These are phyloP conservation scores for Choanephora cucurbitarum DNA, from an alignment of 371 early-diverging fungal species.

Conservation along the genomic window DNA sequence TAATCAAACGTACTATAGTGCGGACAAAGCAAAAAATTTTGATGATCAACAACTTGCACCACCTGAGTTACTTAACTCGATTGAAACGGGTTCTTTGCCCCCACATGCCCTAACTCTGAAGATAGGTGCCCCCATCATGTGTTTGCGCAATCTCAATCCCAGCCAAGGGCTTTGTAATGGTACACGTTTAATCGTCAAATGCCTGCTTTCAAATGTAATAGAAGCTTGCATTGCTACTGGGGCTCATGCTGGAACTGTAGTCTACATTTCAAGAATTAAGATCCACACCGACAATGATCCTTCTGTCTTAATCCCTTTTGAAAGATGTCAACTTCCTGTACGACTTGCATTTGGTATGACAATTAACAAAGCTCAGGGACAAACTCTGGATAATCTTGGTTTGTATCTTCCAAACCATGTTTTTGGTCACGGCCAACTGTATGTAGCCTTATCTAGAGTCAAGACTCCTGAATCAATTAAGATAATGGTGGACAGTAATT, in stretches of 20 bases:
- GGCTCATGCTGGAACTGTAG: neutral
- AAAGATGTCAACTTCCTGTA: slow-evolving; percentile 18
- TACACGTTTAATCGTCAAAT: slow-evolving; percentile 21
- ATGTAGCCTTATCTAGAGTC: too few relatives aligned
- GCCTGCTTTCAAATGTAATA: slow-evolving; percentile 6
- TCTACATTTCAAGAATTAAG: slow-evolving; percentile 7
- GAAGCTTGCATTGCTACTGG: slow-evolving; percentile 17
- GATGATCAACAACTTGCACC: neutral
- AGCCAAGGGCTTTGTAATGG: slow-evolving; percentile 30
- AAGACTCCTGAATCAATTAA: too few relatives aligned
- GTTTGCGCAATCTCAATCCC: slow-evolving; percentile 1
- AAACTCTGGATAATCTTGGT: slow-evolving; percentile 25
- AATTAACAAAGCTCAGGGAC: slow-evolving; percentile 36
- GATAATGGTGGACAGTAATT: too few relatives aligned
- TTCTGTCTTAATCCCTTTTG: neutral
- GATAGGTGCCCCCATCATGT: slow-evolving; percentile 7
- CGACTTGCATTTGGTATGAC: slow-evolving; percentile 27
- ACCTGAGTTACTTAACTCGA: slow-evolving; percentile 1
- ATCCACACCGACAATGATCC: neutral
- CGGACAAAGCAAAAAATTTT: neutral
- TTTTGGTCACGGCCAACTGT: too few relatives aligned
- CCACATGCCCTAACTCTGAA: neutral
- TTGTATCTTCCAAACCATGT: slow-evolving; percentile 31
- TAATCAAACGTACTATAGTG: neutral
- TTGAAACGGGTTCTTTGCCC: neutral